phyloP scores from a whole-genome alignment of 257 asterid species.

The Ophiorrhiza pumila region DNA sequence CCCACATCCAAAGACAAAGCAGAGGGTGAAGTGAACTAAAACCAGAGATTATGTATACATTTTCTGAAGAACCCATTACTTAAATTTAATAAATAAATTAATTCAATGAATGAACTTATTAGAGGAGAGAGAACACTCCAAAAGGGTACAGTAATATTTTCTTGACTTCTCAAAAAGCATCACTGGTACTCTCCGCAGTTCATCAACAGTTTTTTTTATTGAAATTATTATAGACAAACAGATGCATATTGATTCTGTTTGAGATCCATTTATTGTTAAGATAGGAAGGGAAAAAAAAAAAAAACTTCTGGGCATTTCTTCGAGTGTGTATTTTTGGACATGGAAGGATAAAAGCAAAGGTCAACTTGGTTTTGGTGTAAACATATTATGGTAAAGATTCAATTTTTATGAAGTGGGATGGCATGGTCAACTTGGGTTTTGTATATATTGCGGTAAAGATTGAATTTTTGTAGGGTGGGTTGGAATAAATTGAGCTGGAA shows the following conservation, averaged over 20 bases:
- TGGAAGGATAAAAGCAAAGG: neutral
- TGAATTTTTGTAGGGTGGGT: slow-evolving; percentile 11
- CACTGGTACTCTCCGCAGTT: slow-evolving; percentile 10
- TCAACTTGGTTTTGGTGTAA: neutral
- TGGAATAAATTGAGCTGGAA: slow-evolving; percentile 10
- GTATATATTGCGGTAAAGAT: slow-evolving; percentile 2
- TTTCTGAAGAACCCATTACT: slow-evolving; percentile 17
- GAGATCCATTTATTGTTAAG: slow-evolving; percentile 18
- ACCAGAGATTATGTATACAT: slow-evolving; percentile 6
- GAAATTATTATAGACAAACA: slow-evolving; percentile 6
- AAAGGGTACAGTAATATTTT: slow-evolving; percentile 2
- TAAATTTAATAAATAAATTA: neutral
- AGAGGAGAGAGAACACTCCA: slow-evolving; percentile 10
- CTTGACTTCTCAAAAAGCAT: slow-evolving; percentile 22
- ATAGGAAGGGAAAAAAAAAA: neutral
- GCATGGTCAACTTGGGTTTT: neutral
- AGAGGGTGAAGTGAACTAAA: slow-evolving; percentile 11
- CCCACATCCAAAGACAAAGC: slow-evolving; percentile 1
- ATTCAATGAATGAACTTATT: neutral
- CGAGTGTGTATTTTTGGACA: neutral
- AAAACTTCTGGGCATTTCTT: neutral
- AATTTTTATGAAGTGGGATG: slow-evolving; percentile 5
- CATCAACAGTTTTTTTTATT: neutral
- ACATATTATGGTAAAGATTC: neutral
- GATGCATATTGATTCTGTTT: neutral